These are phyloP conservation scores for Lonicera japonica DNA, from an alignment of 129 eudicot species.

Conservation along the genomic window DNA sequence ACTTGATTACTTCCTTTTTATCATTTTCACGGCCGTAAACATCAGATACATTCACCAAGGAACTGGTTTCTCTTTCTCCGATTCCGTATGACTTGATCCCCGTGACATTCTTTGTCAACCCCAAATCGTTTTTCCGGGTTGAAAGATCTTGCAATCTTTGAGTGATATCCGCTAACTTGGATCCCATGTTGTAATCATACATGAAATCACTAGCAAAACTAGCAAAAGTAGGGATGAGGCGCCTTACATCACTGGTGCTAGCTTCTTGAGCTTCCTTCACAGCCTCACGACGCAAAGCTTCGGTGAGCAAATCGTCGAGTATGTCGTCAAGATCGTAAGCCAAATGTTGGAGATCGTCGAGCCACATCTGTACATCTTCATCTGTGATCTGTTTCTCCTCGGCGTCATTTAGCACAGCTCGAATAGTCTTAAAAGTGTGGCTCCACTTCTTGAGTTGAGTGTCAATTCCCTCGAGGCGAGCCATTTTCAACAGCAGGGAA, in stretches of 20 bases:
- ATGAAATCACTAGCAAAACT: no score
- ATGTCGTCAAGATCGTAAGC: constrained; percentile 44
- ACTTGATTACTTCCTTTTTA: no score
- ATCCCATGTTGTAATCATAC: no score
- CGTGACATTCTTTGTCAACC: no score
- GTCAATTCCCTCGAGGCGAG: constrained; percentile 22
- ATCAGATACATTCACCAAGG: no score
- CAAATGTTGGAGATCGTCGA: constrained; percentile 29
- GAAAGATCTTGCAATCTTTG: no score
- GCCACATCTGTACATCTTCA: constrained; percentile 24
- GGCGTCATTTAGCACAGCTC: constrained; percentile 40
- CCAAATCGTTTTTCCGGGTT: no score
- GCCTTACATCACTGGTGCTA: constrained; percentile 9
- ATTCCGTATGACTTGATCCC: no score
- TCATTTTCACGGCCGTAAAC: no score
- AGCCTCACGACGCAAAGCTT: constrained; percentile 19
- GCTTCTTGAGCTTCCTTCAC: constrained; percentile 10
- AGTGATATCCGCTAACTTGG: constrained; percentile 23
- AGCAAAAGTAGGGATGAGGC: constrained; percentile 16
- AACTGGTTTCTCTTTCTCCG: no score
- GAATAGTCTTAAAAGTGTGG: constrained; percentile 16
- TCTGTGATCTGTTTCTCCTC: constrained; percentile 37
- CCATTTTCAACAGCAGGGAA: constrained; percentile 16
- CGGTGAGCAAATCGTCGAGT: constrained; percentile 39
- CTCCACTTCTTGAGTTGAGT: constrained; percentile 21